Percentiles rank a stretch among this genome's conserved stretches.
phyloP scores from a whole-genome alignment of 2,329 filamentous ascomycete species.

The Sclerotinia borealis region DNA sequence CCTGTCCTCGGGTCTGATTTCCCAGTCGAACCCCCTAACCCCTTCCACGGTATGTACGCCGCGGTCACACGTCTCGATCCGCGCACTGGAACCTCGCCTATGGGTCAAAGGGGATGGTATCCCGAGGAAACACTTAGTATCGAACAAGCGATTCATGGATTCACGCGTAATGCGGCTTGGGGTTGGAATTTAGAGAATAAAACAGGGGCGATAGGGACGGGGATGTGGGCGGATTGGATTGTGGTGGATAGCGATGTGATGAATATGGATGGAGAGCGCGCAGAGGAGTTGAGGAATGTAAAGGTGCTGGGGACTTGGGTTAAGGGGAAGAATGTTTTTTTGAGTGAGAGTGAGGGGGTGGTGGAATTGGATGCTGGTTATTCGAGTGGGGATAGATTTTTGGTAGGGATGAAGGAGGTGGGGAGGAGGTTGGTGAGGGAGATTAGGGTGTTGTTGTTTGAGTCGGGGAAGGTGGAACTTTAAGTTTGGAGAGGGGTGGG shows the following conservation, averaged over 20 bases:
- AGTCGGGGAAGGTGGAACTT: background rate
- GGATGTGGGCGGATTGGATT: conserved; percentile 63
- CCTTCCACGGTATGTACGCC: conserved; percentile 64
- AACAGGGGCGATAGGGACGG: conserved; percentile 53
- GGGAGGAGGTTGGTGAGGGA: background rate
- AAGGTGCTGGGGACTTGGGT: conserved; percentile 64
- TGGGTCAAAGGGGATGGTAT: conserved; percentile 50
- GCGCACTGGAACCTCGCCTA: conserved; percentile 45
- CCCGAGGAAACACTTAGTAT: conserved; percentile 51
- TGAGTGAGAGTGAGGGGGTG: background rate
- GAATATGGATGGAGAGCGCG: conserved; percentile 15
- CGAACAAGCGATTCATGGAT: conserved; percentile 55
- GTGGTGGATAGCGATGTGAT: conserved; percentile 57
- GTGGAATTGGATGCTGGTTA: background rate
- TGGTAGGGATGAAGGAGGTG: background rate
- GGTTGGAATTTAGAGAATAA: conserved; percentile 53
- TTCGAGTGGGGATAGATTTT: background rate
- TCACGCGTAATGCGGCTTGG: conserved; percentile 53
- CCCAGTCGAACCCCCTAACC: conserved; percentile 62
- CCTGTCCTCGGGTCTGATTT: conserved; percentile 64
- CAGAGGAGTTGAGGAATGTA: conserved; percentile 47
- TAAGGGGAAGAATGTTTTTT: conserved; percentile 39
- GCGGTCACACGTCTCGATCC: conserved; percentile 58
- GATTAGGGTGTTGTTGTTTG: background rate
- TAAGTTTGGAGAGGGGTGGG: background rate